Evolutionary conservation across 2,329 filamentous ascomycete genomes (phyloP).

Genomic region (Fusarium begoniae): DNA sequence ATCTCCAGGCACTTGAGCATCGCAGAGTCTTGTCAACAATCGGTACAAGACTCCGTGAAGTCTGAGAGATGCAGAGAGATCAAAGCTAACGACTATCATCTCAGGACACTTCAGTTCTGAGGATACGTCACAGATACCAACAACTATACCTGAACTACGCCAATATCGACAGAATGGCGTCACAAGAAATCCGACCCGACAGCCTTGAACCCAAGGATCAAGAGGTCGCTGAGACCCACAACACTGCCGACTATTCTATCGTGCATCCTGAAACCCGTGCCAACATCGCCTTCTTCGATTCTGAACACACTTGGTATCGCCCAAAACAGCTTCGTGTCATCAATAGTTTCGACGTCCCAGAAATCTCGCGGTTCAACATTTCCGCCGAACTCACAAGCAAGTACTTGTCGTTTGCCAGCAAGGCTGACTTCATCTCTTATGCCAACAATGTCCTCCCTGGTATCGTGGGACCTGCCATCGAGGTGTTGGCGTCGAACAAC

Average conservation of each 20-base stretch:
- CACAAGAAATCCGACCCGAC: neutral
- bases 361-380: neutral
- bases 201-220: neutral
- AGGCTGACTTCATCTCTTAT: neutral
- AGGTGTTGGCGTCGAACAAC: neutral
- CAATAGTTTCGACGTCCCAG: rapidly evolving
- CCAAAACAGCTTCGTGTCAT: neutral
- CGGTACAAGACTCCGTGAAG: neutral
- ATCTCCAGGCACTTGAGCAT: neutral
- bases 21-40: neutral
- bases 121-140: too few relatives aligned
- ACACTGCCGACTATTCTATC: neutral
- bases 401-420: neutral
- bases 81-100: neutral
- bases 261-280: neutral
- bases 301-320: rapidly evolving
- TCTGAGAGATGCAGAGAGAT: rapidly evolving
- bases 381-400: neutral
- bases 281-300: neutral
- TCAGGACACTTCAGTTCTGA: too few relatives aligned
- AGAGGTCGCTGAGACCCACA: neutral
- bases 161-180: neutral
- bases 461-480: neutral
- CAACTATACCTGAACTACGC: rapidly evolving
- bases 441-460: neutral